Evolutionary conservation across 2,329 filamentous ascomycete genomes (phyloP).

Genomic region (Xylaria sp.): DNA sequence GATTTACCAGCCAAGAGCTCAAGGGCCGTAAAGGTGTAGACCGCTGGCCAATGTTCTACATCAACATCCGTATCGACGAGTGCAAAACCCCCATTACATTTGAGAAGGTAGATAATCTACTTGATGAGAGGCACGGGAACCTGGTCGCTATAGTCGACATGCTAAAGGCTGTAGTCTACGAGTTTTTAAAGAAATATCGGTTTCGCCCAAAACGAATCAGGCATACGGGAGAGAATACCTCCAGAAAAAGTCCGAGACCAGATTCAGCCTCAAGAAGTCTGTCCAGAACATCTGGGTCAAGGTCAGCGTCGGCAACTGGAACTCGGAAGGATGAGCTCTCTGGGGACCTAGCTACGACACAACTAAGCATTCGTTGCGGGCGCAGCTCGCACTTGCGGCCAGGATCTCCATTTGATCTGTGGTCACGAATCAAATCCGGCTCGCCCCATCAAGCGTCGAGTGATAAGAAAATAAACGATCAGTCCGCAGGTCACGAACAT

Average conservation of each 20-base stretch:
- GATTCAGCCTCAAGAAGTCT: conserved; percentile 11
- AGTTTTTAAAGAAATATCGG: conserved; percentile 80
- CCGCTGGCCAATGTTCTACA: conserved; percentile 87
- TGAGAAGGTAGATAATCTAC: conserved; percentile 52
- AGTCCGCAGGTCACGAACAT: conserved; percentile 3
- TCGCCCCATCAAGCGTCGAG: conserved; percentile 35
- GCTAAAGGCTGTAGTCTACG: conserved; percentile 73
- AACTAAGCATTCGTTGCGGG: conserved; percentile 54
- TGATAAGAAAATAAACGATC: conserved; percentile 24
- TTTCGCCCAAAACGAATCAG: conserved; percentile 65
- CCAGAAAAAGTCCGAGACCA: conserved; percentile 8
- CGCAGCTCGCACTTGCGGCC: conserved; percentile 48
- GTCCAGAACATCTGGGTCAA: conserved; percentile 35
- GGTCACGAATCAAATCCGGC: conserved; percentile 54
- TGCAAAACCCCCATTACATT: conserved; percentile 29
- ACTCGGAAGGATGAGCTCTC: conserved; percentile 18
- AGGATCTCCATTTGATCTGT: conserved; percentile 52
- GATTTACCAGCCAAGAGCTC: conserved; percentile 62
- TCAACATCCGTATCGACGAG: conserved; percentile 67
- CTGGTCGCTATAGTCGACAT: conserved; percentile 72
- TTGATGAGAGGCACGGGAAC: conserved; percentile 59
- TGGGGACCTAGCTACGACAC: conserved; percentile 46
- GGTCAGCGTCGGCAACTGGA: conserved; percentile 6
- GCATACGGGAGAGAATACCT: conserved; percentile 1
- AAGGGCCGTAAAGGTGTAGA: conserved; percentile 75